Base-by-base conservation (phyloP, 192 early-diverging fungal species). In the Umbelopsis sp. region DNA sequence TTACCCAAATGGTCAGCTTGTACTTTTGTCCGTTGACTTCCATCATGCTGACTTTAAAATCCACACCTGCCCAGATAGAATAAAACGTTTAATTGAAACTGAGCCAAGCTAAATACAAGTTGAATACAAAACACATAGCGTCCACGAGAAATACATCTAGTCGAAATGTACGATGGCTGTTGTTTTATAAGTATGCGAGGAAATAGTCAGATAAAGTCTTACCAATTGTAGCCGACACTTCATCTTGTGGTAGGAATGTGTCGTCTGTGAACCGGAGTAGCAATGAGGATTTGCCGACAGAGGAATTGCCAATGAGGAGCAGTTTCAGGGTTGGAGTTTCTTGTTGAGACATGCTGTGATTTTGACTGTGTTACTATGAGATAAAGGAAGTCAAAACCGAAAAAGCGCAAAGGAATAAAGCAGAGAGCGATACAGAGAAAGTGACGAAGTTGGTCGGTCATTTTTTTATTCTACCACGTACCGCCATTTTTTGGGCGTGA, bases 1-100 rank as follows among this genome's bases (percentile, higher is more conserved):
- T 58, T 82, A 92, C 93, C 95, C 95, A 96, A 65, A 99, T 97
- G 2, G 95, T 96, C 67, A 99, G 85, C 79, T 99, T 99, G 82
- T 97, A 99, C 70, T 87, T 89, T 55, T 91, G 85, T 71, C 85
- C 90, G 66, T 97, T 91, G 13, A 97, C 81, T 49, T 91, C 87
- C 65, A 94, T 86, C 71, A 92, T 88, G 71, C 94, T 97, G 58
- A 98, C 96, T 78, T 98, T 98, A 78, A 99, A 99, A 78, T 99
- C 98, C 23, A 99, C 98, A 35, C 97, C 96, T 90, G 37, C 30
- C 35, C 15, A 49, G n/a, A 48, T 35, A 18, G 23, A 35, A 22
- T 21, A 70, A 61, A 33, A 33, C 18, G 27, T 3, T 61, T 18
- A 61, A 61, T 61, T 61, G 55, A 61, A 61, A 33, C 55, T 61